Evolutionary conservation across 2,329 filamentous ascomycete species (phyloP).

Genomic region (Diplocarpon rosae): DNA sequence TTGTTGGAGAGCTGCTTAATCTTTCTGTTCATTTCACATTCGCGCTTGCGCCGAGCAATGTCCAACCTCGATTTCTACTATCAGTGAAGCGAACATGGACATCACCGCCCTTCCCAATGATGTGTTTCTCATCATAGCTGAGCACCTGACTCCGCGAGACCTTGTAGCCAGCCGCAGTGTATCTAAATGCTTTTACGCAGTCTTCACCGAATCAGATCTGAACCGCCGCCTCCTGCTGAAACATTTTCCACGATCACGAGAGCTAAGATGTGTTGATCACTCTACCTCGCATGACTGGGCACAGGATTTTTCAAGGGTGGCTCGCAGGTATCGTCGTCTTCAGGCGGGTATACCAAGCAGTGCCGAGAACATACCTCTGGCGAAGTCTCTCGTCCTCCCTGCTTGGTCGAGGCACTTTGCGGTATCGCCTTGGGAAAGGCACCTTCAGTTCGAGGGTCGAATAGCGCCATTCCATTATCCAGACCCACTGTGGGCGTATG

Average conservation of each 20-base stretch:
- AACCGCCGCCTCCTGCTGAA: constrained; percentile 37
- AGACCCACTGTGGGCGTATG: constrained; percentile 44
- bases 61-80: too few species aligned
- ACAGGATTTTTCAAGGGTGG: too few species aligned
- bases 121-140: constrained; percentile 3
- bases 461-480: constrained; percentile 32
- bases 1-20: too few species aligned
- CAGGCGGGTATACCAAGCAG: constrained; percentile 35
- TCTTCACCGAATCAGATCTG: constrained; percentile 38
- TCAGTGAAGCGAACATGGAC: too few species aligned
- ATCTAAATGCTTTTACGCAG: constrained; percentile 36
- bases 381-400: constrained; percentile 26
- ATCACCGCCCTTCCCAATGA: neutral
- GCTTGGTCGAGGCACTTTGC: constrained; percentile 26
- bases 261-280: constrained; percentile 32
- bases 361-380: constrained; percentile 35
- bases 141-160: constrained; percentile 38
- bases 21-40: too few species aligned
- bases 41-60: too few species aligned
- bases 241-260: constrained; percentile 42
- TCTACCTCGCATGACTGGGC: neutral
- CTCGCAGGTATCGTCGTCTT: constrained; percentile 24
- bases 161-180: constrained; percentile 41
- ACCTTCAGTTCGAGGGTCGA: too few species aligned
- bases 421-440: constrained; percentile 27